Base-by-base conservation (phyloP, 371 early-diverging fungal genomes). In the Quaeritorhiza haematococci region DNA sequence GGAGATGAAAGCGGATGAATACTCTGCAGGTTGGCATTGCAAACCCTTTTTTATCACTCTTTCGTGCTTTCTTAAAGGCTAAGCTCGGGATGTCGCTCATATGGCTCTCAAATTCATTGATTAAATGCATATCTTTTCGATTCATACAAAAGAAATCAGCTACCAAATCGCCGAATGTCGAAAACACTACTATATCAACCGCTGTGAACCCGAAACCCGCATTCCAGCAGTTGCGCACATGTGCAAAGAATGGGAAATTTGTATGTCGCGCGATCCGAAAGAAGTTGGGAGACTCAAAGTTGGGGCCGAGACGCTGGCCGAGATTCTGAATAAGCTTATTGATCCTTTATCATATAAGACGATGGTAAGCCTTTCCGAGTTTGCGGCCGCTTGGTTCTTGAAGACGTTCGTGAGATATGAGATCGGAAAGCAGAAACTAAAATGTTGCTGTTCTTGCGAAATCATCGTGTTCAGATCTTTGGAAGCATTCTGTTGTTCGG, bases 291-390 rank as follows among this genome's bases (percentile, higher is more conserved):
- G 68, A 49, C 47, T 74, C 23, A 80, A 83, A 62, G 76, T 89
- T 15, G 85, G 85, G 1, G 91, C 89, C 3, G 90, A 91, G 64
- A 84, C 87, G 0, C 66, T 89, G 49, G 91, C 89, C 17, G 89
- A 88, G 48, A 88, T 88, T 21, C 63, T 90, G 33, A 90, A 87
- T 49, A 81, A 87, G 44, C 83, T 91, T 58, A 76, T 90, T 23
- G 90, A 90, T 27, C 86, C 88, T 1, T 74, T 91, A n/a, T 87
- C 89, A 17, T 80, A 84, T 49, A 91, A 91, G 58, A 83, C 90
- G 0, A 76, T 91, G 84, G 84, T 82, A 49, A 7, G n/a, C n/a
- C n/a, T n/a, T n/a, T n/a, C n/a, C n/a, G n/a, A n/a, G n/a, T n/a
- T n/a, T n/a, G n/a, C n/a, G n/a, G n/a, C n/a, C n/a, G n/a, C n/a